Evolutionary conservation across 495 filamentous ascomycete genomes (phyloP), one percentile per base, ranked within the genome.

Genomic region (Glarea lozoyensis): DNA sequence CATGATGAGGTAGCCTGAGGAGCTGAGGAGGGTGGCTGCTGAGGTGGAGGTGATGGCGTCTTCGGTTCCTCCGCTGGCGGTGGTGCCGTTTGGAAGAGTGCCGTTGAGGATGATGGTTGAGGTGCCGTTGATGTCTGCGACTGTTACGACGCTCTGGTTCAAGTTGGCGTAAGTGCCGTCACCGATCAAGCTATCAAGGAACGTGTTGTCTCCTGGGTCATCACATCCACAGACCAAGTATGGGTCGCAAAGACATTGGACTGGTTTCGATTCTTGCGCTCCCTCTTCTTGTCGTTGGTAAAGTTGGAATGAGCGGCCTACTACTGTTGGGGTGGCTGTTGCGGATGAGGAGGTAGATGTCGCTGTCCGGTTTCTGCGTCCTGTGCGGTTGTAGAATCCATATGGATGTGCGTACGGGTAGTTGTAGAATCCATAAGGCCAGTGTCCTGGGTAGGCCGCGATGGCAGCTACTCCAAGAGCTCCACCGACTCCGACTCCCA

Each of bases 51-150:
- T 57, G 12, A 55, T 65, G 9, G 59, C 49, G 40, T 55, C 63
- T 35, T 75, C 73, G 10, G 57, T 62, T 18, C 75, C 78, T 17
- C 78, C 76, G 11, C 71, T 57, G 3, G 75, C 72, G 0, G 85
- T 88, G 1, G 89, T 94, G 19, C 84, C 88, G 53, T 92, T 92
- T 15, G 83, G 78, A 34, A 96, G 61, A 0, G 86, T 88, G 10
- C 92, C 92, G 50, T 93, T 92, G 60, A 96, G 68, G 40, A 87
- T 66, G 45, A 96, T 75, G 13, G 76, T 88, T 33, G 61, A 66
- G 0, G 78, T 92, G 18, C 82, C 85, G 53, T 95, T 89, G 19
- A 87, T 76, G 6, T 75, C 53, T 0, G 70, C 71, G 12, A 94
- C 72, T 2, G 50, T 70, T 22, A 84, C 70, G 3, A 83, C 52